Percentiles rank a stretch among this genome's conserved stretches.
phyloP scores from a whole-genome alignment of 495 filamentous ascomycete genomes.

The Evansstolkia leycettana region DNA sequence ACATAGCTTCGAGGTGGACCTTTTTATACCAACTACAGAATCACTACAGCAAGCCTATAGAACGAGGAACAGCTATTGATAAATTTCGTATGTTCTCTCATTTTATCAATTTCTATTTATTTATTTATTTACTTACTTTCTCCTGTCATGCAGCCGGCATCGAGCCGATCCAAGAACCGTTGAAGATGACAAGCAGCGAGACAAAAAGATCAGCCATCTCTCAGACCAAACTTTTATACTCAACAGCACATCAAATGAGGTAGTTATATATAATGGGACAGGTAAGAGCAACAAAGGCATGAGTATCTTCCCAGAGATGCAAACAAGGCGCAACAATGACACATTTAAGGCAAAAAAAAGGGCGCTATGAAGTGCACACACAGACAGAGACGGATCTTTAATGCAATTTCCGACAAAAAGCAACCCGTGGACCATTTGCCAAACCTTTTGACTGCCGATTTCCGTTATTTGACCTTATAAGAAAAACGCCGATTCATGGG shows the following conservation, averaged over 20 bases:
- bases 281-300: background rate
- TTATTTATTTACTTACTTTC: background rate
- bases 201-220: background rate
- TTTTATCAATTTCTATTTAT: background rate
- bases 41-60: too few species aligned
- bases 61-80: too few species aligned
- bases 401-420: constrained; percentile 13
- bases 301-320: background rate
- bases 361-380: background rate
- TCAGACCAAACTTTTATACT: background rate
- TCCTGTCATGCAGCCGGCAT: background rate
- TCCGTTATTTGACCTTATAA: constrained; percentile 12
- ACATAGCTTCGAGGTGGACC: too few species aligned
- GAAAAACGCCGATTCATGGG: constrained; percentile 24
- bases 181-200: background rate
- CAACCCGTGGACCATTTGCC: constrained; percentile 13
- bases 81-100: too few species aligned
- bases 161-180: background rate
- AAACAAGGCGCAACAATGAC: constrained; percentile 2
- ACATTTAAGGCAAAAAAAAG: constrained; percentile 4
- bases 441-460: constrained; percentile 15
- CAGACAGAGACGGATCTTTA: constrained; percentile 1
- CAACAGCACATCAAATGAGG: background rate
- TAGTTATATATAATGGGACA: background rate
- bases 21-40: too few species aligned